phyloP scores from a whole-genome alignment of 2,329 filamentous ascomycete genomes.

The Microdochium trichocladiopsis region DNA sequence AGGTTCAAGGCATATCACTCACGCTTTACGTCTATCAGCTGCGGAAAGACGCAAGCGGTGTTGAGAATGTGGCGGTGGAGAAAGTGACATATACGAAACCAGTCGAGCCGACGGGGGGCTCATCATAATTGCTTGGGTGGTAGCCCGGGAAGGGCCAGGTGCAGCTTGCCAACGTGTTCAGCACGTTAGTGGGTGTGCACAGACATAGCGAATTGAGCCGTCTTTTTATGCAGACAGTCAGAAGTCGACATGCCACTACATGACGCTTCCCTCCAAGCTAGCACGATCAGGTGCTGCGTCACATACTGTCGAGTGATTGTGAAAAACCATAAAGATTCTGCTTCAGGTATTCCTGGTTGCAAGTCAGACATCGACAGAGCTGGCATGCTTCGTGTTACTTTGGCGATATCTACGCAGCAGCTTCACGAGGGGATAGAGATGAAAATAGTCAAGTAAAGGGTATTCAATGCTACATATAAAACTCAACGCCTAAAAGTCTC shows the following conservation, averaged over 20 bases:
- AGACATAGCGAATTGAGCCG: not conserved
- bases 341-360: too few species aligned
- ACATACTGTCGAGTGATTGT: too few species aligned
- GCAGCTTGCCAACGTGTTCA: not conserved
- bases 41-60: constrained; percentile 68
- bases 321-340: not conserved
- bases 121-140: constrained; percentile 31
- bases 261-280: too few species aligned
- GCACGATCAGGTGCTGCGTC: too few species aligned
- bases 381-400: too few species aligned
- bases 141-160: not conserved
- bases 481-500: not conserved
- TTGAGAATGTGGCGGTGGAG: constrained; percentile 74
- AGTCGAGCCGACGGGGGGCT: constrained; percentile 45
- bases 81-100: constrained; percentile 83
- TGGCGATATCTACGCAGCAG: not conserved
- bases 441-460: not conserved
- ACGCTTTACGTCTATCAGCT: constrained; percentile 92
- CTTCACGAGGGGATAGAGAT: not conserved
- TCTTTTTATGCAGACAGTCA: too few species aligned
- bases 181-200: not conserved
- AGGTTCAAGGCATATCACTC: constrained; percentile 94
- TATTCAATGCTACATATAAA: not conserved
- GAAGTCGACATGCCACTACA: too few species aligned
- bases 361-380: too few species aligned